A percentile compares a stretch with the other conserved stretches of the same genome.
These are phyloP conservation scores for Ensete ventricosum DNA, from an alignment of 176 grass and related monocot species.

Conservation along the genomic window DNA sequence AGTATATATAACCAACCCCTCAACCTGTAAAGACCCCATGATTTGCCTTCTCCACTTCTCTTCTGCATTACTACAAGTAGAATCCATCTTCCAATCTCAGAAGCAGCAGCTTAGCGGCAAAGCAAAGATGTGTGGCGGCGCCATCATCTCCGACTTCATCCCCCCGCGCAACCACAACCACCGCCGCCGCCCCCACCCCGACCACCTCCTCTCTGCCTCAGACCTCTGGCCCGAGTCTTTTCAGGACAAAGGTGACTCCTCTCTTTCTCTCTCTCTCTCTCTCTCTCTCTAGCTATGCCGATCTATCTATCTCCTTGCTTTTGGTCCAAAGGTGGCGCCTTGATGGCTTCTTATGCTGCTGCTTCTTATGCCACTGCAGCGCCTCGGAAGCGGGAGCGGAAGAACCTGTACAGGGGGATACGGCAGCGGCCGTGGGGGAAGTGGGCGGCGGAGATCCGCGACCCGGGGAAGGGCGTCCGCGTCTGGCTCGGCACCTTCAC, in stretches of 20 bases:
- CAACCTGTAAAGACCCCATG: too few relatives aligned
- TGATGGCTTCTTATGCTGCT: background rate
- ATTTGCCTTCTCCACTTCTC: too few relatives aligned
- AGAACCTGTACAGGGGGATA: slow-evolving; percentile 77
- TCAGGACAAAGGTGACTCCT: background rate
- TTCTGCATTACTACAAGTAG: too few relatives aligned
- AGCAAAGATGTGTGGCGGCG: background rate
- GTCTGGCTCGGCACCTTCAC: slow-evolving; percentile 88
- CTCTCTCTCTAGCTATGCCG: background rate
- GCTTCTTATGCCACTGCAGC: slow-evolving; percentile 4
- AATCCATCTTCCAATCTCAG: too few relatives aligned
- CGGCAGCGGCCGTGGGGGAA: slow-evolving; percentile 49
- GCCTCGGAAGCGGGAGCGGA: slow-evolving; percentile 38
- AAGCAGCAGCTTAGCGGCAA: too few relatives aligned
- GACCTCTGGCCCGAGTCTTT: background rate
- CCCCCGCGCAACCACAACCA: background rate
- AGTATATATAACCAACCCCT: too few relatives aligned
- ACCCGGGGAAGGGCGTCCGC: slow-evolving; percentile 62
- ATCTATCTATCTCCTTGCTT: background rate
- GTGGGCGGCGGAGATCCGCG: slow-evolving; percentile 44
- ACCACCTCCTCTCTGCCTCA: background rate
- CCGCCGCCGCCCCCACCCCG: background rate
- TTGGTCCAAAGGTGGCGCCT: background rate
- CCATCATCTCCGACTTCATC: background rate
- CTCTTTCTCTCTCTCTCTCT: background rate